phyloP scores from a whole-genome alignment of 352 stramenopile genomes.

The Globisporangium takayamanum region DNA sequence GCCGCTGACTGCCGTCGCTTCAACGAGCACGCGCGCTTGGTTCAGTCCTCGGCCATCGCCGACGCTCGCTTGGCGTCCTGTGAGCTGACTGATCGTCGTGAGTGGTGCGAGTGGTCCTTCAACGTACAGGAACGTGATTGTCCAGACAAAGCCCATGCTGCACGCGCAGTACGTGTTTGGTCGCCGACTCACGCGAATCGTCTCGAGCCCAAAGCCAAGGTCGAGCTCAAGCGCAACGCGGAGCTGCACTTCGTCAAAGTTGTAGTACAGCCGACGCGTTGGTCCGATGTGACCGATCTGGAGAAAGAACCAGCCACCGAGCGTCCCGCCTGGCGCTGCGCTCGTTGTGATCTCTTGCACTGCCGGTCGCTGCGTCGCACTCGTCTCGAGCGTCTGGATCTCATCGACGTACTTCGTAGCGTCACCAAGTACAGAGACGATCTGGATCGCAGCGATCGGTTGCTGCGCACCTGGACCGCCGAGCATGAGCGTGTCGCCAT shows the following conservation, averaged over 20 bases:
- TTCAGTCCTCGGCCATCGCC: conserved; percentile 39
- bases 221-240: conserved; percentile 68
- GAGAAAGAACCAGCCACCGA: conserved; percentile 72
- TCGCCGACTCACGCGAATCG: conserved; percentile 42
- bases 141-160: conserved; percentile 64
- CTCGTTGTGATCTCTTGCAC: conserved; percentile 69
- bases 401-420: conserved; percentile 51
- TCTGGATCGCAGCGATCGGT: conserved; percentile 62
- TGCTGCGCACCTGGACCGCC: conserved; percentile 52
- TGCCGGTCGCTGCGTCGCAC: conserved; percentile 42
- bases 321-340: conserved; percentile 48
- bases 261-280: conserved; percentile 52
- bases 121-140: conserved; percentile 69
- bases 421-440: conserved; percentile 50
- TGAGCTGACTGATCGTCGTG: conserved; percentile 39
- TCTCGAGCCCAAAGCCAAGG: conserved; percentile 57
- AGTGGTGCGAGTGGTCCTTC: conserved; percentile 52
- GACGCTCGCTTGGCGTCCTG: conserved; percentile 42
- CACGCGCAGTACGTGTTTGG: conserved; percentile 72
- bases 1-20: conserved; percentile 53
- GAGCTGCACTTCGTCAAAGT: conserved; percentile 63
- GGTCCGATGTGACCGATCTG: conserved; percentile 44
- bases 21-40: conserved; percentile 41
- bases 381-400: conserved; percentile 61
- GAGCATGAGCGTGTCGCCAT: conserved; percentile 61